Conservation (phyloP, 352 stramenopile genomes). For the Pythium grandisporangium region DNA sequence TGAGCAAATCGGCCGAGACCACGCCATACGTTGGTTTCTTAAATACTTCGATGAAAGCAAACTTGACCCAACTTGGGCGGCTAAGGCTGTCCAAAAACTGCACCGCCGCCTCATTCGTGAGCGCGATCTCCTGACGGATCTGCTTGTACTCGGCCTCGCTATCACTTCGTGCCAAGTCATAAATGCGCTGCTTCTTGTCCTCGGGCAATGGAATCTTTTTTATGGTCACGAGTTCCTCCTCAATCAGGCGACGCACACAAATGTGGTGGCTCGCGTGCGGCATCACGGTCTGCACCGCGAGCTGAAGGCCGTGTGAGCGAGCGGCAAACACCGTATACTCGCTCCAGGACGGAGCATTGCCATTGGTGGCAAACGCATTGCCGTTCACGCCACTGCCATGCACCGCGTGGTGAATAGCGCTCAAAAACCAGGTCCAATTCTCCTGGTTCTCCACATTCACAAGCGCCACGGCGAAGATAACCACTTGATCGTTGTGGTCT, state of each 20-base stretch:
- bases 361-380: slow-evolving; percentile 14
- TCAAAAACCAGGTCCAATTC: slow-evolving; percentile 76
- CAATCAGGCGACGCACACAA: slow-evolving; percentile 63
- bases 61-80: slow-evolving; percentile 64
- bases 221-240: slow-evolving; percentile 48
- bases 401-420: slow-evolving; percentile 32
- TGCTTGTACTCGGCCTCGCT: slow-evolving; percentile 64
- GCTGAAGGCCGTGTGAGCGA: slow-evolving; percentile 36
- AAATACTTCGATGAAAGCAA: slow-evolving; percentile 58
- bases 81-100: slow-evolving; percentile 48
- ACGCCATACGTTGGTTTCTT: slow-evolving; percentile 66
- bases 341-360: slow-evolving; percentile 18
- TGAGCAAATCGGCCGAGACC: slow-evolving; percentile 45
- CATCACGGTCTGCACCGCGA: slow-evolving; percentile 39
- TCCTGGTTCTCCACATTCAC: slow-evolving; percentile 52
- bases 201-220: slow-evolving; percentile 54
- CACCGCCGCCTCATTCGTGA: slow-evolving; percentile 41
- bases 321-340: slow-evolving; percentile 66
- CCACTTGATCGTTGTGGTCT: slow-evolving; percentile 61
- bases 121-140: slow-evolving; percentile 34
- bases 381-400: too few species aligned
- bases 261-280: slow-evolving; percentile 53
- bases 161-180: slow-evolving; percentile 56
- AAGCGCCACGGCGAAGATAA: slow-evolving; percentile 59
- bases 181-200: slow-evolving; percentile 63